Evolutionary conservation across 768 basidiomycete genomes (phyloP).

Genomic region (Mycena venus): DNA sequence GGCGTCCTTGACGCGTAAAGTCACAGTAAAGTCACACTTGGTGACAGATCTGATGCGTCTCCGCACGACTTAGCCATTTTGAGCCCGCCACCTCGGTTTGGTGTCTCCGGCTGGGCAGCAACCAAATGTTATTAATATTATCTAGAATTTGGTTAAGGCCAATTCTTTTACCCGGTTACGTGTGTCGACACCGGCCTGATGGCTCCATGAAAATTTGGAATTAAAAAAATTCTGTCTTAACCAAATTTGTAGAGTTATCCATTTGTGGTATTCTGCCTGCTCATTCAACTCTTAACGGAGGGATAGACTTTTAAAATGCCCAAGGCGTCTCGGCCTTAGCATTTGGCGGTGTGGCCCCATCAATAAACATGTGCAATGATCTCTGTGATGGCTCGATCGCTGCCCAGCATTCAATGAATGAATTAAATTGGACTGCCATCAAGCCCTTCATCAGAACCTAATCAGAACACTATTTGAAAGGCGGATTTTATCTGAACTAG

Average conservation of each 20-base stretch:
- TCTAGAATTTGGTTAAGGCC: not conserved
- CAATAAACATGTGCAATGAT: not conserved
- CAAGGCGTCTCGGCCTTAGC: not conserved
- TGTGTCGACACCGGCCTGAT: no score
- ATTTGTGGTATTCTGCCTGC: not conserved
- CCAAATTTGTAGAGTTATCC: not conserved
- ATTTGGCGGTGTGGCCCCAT: not conserved
- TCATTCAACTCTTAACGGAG: not conserved
- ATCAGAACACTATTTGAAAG: no score
- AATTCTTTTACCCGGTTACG: not conserved
- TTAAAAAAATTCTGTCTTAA: not conserved
- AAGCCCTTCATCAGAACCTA: no score
- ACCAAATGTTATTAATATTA: not conserved
- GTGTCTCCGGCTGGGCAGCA: not conserved
- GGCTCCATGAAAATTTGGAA: no score
- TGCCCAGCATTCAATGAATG: no score
- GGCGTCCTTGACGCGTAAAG: not conserved
- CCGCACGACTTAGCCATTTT: not conserved
- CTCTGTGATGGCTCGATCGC: not conserved
- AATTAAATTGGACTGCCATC: no score
- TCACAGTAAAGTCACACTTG: not conserved
- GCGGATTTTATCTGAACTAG: no score
- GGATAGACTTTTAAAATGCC: not conserved
- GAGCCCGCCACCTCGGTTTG: not conserved
- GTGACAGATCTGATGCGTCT: not conserved